Base-by-base conservation (phyloP, 108 stramenopile species). In the Aurantiochytrium sp. region DNA sequence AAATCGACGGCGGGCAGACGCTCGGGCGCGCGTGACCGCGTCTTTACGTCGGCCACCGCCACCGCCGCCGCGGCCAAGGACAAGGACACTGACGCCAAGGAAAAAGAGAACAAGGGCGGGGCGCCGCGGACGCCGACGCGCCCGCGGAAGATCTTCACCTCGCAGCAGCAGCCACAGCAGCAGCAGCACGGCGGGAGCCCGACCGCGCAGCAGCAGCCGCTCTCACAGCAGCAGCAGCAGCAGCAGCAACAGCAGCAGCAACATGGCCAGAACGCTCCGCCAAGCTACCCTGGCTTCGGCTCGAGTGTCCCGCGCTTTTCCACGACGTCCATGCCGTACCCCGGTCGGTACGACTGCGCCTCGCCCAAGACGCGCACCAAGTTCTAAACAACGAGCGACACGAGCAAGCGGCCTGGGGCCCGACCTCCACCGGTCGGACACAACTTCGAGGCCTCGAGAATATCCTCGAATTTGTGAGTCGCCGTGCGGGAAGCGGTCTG, bases 271-370 rank as follows among this genome's bases (percentile, higher is more conserved):
- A 8, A 52, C 8, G 32, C 59, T 30, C 59, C 8, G 59, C 59
- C 59, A 0, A 65, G 34, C 2, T 34, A 32, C n/a, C n/a, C 12
- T 48, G 73, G 73, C 0, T 81, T 81, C 24, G 73, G 73, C 45
- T 81, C 73, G 6, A 81, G 73, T 24, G 73, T 81, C 10, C 73
- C 73, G 12, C 73, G 73, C 24, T 81, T 81, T 42, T 41, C 73
- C 12, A 27, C 73, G 17, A 48, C 42, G 50, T n/a, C 73, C n/a
- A 12, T 48, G 50, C 24, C 27, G 15, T 12, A 81, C 73, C 73
- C 73, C 12, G 45, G 42, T 12, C 36, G 73, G 45, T 81, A 81
- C 73, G 73, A 81, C 42, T 48, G 42, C 27, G 45, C 30, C 10
- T 81, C 73, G 73, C 73, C 73, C 1, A 41, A 48, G 73, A 81